These are phyloP conservation scores for Penicillium sp. DNA, from an alignment of 2,329 filamentous ascomycete genomes.

Conservation along the genomic window DNA sequence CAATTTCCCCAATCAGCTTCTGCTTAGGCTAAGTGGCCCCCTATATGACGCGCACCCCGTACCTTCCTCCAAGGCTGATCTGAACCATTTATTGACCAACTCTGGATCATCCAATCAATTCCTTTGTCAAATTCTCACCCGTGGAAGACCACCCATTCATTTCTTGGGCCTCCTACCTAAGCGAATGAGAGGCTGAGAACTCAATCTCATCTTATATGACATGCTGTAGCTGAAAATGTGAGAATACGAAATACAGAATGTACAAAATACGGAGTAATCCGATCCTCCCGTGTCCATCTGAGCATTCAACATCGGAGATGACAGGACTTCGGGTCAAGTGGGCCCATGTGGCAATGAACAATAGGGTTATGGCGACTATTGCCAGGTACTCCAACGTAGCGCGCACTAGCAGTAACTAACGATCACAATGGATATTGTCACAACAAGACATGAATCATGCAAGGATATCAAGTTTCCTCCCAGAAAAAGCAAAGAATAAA, in stretches of 20 bases:
- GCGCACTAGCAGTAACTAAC: conserved; percentile 5
- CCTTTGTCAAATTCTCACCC: neutral
- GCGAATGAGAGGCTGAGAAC: neutral
- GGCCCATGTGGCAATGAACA: neutral
- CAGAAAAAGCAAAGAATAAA: neutral
- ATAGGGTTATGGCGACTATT: conserved; percentile 1
- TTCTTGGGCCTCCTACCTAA: neutral
- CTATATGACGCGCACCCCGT: neutral
- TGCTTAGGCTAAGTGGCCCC: neutral
- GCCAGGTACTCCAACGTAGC: neutral
- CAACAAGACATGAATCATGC: neutral
- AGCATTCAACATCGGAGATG: neutral
- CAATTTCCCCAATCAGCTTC: neutral
- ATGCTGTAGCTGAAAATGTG: neutral
- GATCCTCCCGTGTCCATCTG: neutral
- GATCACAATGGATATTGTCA: neutral
- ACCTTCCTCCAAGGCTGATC: neutral
- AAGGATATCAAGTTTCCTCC: neutral
- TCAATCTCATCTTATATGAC: neutral
- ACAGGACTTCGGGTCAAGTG: neutral
- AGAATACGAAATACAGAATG: neutral
- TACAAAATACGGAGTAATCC: neutral
- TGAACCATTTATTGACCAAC: neutral
- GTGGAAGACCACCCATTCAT: neutral
- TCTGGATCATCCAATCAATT: conserved; percentile 1